Evolutionary conservation across 2,329 filamentous ascomycete genomes (phyloP), one percentile per base, ranked within the genome.

Genomic region (Aspergillus sp.): DNA sequence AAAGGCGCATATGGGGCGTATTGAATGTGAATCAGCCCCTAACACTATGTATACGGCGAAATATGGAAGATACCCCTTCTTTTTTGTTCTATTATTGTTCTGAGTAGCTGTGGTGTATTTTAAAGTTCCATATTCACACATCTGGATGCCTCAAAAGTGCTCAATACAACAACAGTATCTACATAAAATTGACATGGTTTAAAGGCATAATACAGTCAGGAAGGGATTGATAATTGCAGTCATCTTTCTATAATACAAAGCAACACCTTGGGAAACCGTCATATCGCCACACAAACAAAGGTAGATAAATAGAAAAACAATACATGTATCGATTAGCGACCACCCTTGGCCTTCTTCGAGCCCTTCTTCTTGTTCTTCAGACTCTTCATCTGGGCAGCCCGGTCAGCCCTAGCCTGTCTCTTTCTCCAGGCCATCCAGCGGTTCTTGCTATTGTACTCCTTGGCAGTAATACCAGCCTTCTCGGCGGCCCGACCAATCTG

Each of bases 371-470:
- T 73, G 55, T 68, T 68, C 46, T 70, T 72, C 65, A 78, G 58
- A 47, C 74, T 72, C 64, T 73, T 77, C 69, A 74, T 75, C 65
- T 79, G 76, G 37, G 70, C 71, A 60, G 67, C 72, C 51, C 65
- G 69, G 56, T 72, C 68, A 52, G 71, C 72, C 59, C 75, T 72
- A 50, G 71, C 71, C 44, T 64, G 64, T 43, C 72, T 69, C 73
- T 80, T 84, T 60, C 77, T 74, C 83, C 83, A 86, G 10, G 83
- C 83, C 56, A 76, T 66, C 72, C 78, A 86, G 39, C 80, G 69
- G 58, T 83, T 79, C 33, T 76, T 74, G 9, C 74, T 75, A 47
- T 78, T 73, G 59, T 78, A 83, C 35, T 71, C 54, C 60, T 68
- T 68, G 5, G 82, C 80, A 50, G 71, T 71, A 42, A 82, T 71